Conservation (phyloP, 306 rosid species). For the Fragaria nilgerrensis region DNA sequence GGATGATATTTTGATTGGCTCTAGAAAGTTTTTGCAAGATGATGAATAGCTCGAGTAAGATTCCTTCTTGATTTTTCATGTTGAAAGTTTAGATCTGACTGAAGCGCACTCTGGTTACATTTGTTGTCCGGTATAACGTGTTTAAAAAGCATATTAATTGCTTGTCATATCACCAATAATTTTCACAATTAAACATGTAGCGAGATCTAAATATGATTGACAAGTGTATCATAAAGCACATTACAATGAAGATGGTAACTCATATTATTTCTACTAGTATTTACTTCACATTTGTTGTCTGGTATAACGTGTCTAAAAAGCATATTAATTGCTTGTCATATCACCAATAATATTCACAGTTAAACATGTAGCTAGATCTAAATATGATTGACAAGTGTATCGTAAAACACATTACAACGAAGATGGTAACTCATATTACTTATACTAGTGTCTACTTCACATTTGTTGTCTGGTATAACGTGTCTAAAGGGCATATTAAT, state of each 20-base stretch:
- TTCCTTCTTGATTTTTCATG: neutral
- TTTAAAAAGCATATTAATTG: neutral
- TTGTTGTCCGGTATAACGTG: neutral
- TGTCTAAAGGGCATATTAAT: neutral
- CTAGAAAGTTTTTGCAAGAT: neutral
- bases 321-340: neutral
- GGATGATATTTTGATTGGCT: neutral
- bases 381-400: neutral
- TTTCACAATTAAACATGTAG: neutral
- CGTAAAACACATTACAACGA: rapidly evolving
- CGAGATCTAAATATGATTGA: neutral
- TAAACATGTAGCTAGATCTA: neutral
- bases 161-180: neutral
- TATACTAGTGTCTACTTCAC: neutral
- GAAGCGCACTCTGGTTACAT: neutral
- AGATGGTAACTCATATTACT: neutral
- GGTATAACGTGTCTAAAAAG: neutral
- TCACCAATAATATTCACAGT: neutral
- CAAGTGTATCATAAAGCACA: neutral
- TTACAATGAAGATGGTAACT: neutral
- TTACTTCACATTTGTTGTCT: neutral
- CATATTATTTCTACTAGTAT: neutral
- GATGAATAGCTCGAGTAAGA: constrained; percentile 8
- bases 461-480: neutral
- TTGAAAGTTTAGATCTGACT: neutral